phyloP scores from a whole-genome alignment of 2,329 filamentous ascomycete genomes.

The Fonsecaea pedrosoi region DNA sequence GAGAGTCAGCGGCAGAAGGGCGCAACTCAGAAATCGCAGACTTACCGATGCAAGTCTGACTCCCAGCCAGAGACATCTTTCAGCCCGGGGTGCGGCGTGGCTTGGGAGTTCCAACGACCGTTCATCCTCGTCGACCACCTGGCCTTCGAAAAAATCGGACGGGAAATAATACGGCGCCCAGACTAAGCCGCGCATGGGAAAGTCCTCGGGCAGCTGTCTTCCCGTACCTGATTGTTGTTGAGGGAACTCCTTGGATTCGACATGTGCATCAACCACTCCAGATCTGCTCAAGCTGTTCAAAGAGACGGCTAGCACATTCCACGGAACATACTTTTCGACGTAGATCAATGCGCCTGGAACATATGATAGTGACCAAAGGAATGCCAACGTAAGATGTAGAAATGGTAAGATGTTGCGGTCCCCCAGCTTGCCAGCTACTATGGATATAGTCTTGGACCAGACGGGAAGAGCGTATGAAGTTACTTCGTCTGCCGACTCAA shows the following conservation, averaged over 20 bases:
- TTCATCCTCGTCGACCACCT: constrained; percentile 62
- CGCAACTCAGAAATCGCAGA: not conserved
- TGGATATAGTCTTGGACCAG: constrained; percentile 53
- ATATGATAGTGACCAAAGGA: constrained; percentile 55
- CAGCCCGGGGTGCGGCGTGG: constrained; percentile 56
- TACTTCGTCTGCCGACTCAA: constrained; percentile 40
- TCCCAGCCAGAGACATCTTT: constrained; percentile 61
- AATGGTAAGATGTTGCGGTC: constrained; percentile 62
- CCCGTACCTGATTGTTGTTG: constrained; percentile 47
- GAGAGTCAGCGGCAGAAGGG: constrained; percentile 27
- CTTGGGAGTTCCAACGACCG: constrained; percentile 59
- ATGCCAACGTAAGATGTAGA: constrained; percentile 62
- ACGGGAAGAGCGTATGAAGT: constrained; percentile 47
- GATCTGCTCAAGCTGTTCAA: constrained; percentile 60
- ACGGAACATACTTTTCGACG: constrained; percentile 57
- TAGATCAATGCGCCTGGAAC: constrained; percentile 48
- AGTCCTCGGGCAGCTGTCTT: constrained; percentile 65
- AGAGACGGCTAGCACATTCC: constrained; percentile 58
- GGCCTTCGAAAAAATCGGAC: constrained; percentile 57
- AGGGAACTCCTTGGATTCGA: constrained; percentile 53
- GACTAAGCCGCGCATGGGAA: constrained; percentile 63
- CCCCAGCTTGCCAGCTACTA: constrained; percentile 55
- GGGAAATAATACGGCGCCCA: constrained; percentile 59
- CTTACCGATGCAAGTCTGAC: constrained; percentile 52
- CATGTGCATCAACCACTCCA: constrained; percentile 46